Evolutionary conservation across 441 rosid genomes (phyloP), one percentile per base, ranked within the genome.

Genomic region (Cnidoscolus chayamansa): DNA sequence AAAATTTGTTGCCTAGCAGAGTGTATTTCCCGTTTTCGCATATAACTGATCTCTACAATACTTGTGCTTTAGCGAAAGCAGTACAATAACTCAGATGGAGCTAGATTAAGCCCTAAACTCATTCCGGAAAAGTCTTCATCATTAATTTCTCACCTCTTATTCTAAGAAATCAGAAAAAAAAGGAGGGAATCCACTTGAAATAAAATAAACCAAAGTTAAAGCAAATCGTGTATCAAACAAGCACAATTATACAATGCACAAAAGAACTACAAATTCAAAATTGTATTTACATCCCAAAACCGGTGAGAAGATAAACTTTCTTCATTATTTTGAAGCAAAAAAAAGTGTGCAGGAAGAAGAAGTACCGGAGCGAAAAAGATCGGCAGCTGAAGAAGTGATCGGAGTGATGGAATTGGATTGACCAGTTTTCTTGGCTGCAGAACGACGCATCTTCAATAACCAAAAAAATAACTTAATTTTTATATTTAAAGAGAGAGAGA

Each of bases 341-440:
- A 9, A 16, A 20, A 9, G 51, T 43, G 73, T 30, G 45, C 45
- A 35, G 0, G 7, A 35, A 32, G 0, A 4, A 67, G 20, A 62
- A 16, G 2, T 76, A 92, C 99, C 93, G 74, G 94, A 86, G 79
- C 99, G 96, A 73, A 89, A 90, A 84, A 90, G 96, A 92, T 92
- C 97, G 78, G 94, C 65, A 56, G 97, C 81, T 19, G 91, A 78
- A 68, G 85, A 77, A 77, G 83, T 64, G 67, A 88, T 78, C 54
- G 90, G 81, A 63, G 86, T 51, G 57, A 89, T 79, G 13, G 96
- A 87, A 80, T 80, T 85, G 69, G 92, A 77, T 84, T 89, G 89
- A 86, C 81, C 89, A 82, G 88, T 73, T 80, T 87, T 92, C 85
- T 82, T 89, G 17, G 94, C 68, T 74, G 89, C 77, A 76, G 91